phyloP scores from a whole-genome alignment of 2,329 filamentous ascomycete species.

The Calonectria hawksworthii region DNA sequence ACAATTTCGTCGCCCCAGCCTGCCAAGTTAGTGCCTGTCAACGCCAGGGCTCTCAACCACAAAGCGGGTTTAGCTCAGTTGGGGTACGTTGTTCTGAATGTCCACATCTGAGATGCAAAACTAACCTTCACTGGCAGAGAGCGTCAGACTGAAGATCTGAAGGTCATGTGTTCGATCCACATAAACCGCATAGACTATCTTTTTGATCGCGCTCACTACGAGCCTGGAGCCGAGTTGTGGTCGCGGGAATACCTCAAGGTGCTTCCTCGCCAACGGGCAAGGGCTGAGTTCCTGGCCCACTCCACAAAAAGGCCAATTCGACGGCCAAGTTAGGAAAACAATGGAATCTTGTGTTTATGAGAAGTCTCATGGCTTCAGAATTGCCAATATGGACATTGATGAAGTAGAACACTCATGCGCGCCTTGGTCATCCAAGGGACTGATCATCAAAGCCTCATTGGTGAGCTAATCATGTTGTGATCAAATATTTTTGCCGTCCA shows the following conservation, averaged over 20 bases:
- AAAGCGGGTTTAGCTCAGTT: conserved; percentile 30
- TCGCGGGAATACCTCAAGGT: background rate
- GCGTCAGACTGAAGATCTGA: conserved; percentile 32
- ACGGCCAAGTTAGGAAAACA: background rate
- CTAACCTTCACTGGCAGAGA: conserved; percentile 30
- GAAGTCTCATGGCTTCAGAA: background rate
- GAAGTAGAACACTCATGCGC: background rate
- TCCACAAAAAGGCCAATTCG: background rate
- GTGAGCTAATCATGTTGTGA: background rate
- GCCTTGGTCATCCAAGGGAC: background rate
- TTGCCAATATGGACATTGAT: background rate
- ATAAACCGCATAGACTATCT: conserved; percentile 21
- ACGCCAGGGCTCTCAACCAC: background rate
- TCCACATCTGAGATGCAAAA: background rate
- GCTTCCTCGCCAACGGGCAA: background rate
- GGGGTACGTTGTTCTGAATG: conserved; percentile 17
- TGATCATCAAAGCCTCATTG: background rate
- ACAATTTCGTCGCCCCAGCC: background rate
- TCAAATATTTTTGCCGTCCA: background rate
- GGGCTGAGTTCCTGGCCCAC: background rate
- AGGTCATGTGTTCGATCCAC: conserved; percentile 31
- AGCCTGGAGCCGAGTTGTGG: background rate
- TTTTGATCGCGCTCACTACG: background rate
- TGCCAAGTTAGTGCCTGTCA: background rate
- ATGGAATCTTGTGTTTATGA: background rate